Evolutionary conservation across 1,284 basidiomycete species (phyloP), one percentile per base, ranked within the genome.

Genomic region (Irpex sp.): DNA sequence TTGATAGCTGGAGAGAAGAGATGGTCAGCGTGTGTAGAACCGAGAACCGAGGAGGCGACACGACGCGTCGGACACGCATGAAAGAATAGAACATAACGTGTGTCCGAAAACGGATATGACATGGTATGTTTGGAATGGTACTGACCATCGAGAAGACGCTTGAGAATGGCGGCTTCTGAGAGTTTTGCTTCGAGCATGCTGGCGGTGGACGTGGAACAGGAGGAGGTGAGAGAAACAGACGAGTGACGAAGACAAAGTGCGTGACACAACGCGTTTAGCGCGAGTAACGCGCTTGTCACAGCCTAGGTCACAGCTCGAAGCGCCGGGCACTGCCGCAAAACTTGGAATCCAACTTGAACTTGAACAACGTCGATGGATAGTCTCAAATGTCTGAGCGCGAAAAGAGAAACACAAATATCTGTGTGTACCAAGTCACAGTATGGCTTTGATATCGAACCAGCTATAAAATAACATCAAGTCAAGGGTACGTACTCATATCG

Each of bases 141-240:
- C 88, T 43, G 68, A 94, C 94, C 89, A 73, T 97, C 94, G 11
- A 97, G 81, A 59, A 97, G 83, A 72, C 90, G 92, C 76, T 97
- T 97, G 67, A 97, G 82, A 3, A 88, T 86, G 5, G 86, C 87
- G 1, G 94, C 94, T 76, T 94, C 89, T 66, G 85, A 81, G 60
- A 97, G 85, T 74, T 90, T 91, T 19, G 94, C 94, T 88, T 96
- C 94, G 68, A 96, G 85, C 94, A 97, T 96, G 65, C 68, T 80
- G 70, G n/a, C 19, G n/a, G 49, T 51, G 49, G 21, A 51, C 4
- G 49, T 33, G 31, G 31, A 33, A 51, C 8, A 11, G n/a, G 4
- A 7, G 4, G 49, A 51, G 1, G 49, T 19, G 49, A 51, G 49
- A 51, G 49, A 51, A 21, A 51, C 49, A 26, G 49, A 26, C 17